phyloP scores from a whole-genome alignment of 2,329 filamentous ascomycete genomes.

The Aspergillus aculeatinus region DNA sequence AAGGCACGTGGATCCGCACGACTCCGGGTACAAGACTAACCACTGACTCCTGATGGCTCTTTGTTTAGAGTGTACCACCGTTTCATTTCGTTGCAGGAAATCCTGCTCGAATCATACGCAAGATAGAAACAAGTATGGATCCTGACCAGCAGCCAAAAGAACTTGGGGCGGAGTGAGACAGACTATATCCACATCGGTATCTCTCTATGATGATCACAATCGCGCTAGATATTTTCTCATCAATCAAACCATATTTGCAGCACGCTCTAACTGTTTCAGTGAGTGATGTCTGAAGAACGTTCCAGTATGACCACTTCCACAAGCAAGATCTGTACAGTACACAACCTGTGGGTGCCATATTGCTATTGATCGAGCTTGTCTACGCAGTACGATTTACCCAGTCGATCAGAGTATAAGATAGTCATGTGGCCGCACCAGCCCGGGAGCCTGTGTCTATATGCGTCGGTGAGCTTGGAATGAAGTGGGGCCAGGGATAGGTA shows the following conservation, averaged over 20 bases:
- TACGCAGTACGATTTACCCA: background rate
- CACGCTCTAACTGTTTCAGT: background rate
- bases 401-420: slow-evolving; percentile 30
- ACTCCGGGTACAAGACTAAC: background rate
- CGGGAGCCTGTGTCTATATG: slow-evolving; percentile 23
- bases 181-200: background rate
- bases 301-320: background rate
- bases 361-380: background rate
- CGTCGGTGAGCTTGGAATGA: background rate
- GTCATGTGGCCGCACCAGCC: slow-evolving; percentile 27
- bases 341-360: background rate
- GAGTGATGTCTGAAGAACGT: background rate
- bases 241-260: background rate
- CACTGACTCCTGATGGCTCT: slow-evolving; percentile 2
- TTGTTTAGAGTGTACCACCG: slow-evolving; percentile 25
- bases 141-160: slow-evolving; percentile 10
- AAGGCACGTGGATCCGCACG: slow-evolving; percentile 20
- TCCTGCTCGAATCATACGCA: slow-evolving; percentile 24
- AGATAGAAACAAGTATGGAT: slow-evolving; percentile 28
- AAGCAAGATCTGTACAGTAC: background rate
- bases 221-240: background rate
- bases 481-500: background rate
- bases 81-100: slow-evolving; percentile 32
- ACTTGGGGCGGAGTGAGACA: background rate
- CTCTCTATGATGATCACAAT: background rate